Conservation (phyloP, 495 filamentous ascomycete genomes). For the Penicillium robsamsonii region DNA sequence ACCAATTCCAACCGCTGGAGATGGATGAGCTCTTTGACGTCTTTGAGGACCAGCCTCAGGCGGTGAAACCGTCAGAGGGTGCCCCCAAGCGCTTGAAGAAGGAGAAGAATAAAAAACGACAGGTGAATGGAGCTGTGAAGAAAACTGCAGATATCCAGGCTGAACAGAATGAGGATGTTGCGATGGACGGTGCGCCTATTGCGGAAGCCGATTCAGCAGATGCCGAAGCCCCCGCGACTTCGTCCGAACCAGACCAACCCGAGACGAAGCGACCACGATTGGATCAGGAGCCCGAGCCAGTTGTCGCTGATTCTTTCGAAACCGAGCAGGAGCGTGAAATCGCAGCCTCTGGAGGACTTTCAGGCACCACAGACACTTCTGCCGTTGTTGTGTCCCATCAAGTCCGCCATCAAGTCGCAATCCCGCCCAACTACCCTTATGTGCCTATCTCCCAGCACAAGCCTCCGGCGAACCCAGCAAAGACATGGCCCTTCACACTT, state of each 20-base stretch:
- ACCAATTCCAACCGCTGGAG: slow-evolving; percentile 18
- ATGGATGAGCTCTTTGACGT: slow-evolving; percentile 88
- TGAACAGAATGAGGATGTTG: slow-evolving; percentile 51
- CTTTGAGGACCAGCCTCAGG: slow-evolving; percentile 66
- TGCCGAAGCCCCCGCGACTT: slow-evolving; percentile 19
- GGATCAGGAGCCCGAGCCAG: slow-evolving; percentile 70
- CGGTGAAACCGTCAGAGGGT: slow-evolving; percentile 28
- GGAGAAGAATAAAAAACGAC: slow-evolving; percentile 75
- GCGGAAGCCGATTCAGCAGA: slow-evolving; percentile 22
- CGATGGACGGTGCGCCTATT: slow-evolving; percentile 35
- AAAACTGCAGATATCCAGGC: slow-evolving; percentile 34
- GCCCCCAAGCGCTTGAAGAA: slow-evolving; percentile 46
- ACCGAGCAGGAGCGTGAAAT: slow-evolving; percentile 93
- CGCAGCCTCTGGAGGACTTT: slow-evolving; percentile 76
- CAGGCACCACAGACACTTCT: slow-evolving; percentile 58
- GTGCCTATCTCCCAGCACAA: slow-evolving; percentile 89
- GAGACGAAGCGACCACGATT: slow-evolving; percentile 73
- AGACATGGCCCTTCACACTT: slow-evolving; percentile 80
- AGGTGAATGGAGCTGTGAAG: slow-evolving; percentile 75
- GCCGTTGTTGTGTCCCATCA: slow-evolving; percentile 89
- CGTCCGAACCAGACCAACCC: slow-evolving; percentile 42
- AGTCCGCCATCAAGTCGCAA: slow-evolving; percentile 94
- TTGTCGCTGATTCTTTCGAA: slow-evolving; percentile 91
- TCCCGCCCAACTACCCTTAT: slow-evolving; percentile 91
- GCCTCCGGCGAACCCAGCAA: slow-evolving; percentile 77